Percentiles rank a stretch among this genome's conserved stretches.
phyloP scores from a whole-genome alignment of 2,329 filamentous ascomycete species.

The Myriosclerotinia duriaeana region DNA sequence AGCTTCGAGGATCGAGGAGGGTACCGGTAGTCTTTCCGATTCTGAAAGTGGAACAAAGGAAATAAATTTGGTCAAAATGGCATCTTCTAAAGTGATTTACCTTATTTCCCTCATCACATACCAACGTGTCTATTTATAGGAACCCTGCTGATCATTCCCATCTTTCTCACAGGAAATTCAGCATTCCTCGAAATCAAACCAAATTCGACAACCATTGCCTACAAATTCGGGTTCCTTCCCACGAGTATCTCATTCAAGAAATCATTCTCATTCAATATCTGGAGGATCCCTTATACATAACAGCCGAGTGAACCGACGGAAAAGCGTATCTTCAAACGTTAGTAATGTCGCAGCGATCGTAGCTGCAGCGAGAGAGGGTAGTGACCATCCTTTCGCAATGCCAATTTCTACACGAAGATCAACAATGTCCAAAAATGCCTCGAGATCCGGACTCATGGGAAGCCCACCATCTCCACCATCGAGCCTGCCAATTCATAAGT shows the following conservation, averaged over 20 bases:
- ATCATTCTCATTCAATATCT: slow-evolving; percentile 79
- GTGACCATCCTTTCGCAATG: slow-evolving; percentile 57
- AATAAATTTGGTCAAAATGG: slow-evolving; percentile 50
- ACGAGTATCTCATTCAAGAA: slow-evolving; percentile 50
- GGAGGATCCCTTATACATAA: slow-evolving; percentile 73
- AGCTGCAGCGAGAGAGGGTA: slow-evolving; percentile 66
- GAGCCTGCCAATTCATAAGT: slow-evolving; percentile 60
- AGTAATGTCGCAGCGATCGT: slow-evolving; percentile 74
- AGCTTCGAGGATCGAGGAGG: slow-evolving; percentile 42
- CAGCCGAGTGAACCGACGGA: slow-evolving; percentile 86
- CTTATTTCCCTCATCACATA: slow-evolving; percentile 35
- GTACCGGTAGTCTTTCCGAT: slow-evolving; percentile 29
- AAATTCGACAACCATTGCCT: slow-evolving; percentile 60
- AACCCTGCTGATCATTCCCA: slow-evolving; percentile 35
- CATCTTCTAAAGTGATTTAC: slow-evolving; percentile 59
- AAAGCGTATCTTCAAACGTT: slow-evolving; percentile 82
- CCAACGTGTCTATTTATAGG: slow-evolving; percentile 38
- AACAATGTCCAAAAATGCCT: slow-evolving; percentile 64
- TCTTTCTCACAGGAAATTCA: slow-evolving; percentile 57
- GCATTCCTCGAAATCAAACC: slow-evolving; percentile 64
- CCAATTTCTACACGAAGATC: slow-evolving; percentile 64
- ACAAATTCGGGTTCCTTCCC: slow-evolving; percentile 59
- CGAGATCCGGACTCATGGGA: slow-evolving; percentile 53
- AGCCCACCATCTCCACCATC: slow-evolving; percentile 65
- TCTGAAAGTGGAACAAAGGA: slow-evolving; percentile 28